Conservation (phyloP, 352 stramenopile species). For the Pythium dissimile region DNA sequence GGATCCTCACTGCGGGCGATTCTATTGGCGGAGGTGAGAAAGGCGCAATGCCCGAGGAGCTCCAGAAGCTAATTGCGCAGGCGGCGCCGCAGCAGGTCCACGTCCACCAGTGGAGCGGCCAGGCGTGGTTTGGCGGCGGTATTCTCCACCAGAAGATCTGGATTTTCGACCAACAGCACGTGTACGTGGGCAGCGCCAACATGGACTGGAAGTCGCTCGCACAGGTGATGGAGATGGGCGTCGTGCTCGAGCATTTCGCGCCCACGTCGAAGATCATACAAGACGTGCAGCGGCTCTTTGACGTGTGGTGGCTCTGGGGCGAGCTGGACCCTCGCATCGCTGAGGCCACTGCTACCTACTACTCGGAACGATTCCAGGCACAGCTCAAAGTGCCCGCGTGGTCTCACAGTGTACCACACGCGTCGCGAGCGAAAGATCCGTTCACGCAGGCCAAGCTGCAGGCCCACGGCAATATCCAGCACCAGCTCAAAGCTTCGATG, state of each 20-base stretch:
- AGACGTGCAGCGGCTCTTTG: constrained; percentile 63
- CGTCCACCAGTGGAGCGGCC: constrained; percentile 57
- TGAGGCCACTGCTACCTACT: constrained; percentile 43
- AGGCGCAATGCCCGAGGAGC: constrained; percentile 37
- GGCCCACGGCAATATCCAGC: constrained; percentile 45
- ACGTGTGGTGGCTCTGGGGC: constrained; percentile 71
- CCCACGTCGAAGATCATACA: constrained; percentile 30
- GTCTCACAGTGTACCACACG: constrained; percentile 43
- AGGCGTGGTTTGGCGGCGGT: constrained; percentile 69
- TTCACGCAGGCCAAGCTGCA: constrained; percentile 44
- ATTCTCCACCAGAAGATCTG: constrained; percentile 86
- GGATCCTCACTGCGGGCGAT: constrained; percentile 46
- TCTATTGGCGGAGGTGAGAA: not conserved
- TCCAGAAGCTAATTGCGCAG: constrained; percentile 40
- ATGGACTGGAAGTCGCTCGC: constrained; percentile 87
- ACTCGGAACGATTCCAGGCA: constrained; percentile 55
- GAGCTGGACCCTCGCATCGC: constrained; percentile 21
- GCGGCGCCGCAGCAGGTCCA: constrained; percentile 30
- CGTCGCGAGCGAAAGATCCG: constrained; percentile 34
- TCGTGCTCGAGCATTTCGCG: constrained; percentile 52
- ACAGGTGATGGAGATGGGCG: constrained; percentile 84
- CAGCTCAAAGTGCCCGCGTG: constrained; percentile 55
- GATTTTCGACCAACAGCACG: constrained; percentile 57
- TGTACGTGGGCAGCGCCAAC: constrained; percentile 80
- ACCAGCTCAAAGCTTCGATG: constrained; percentile 41